A percentile compares a stretch with the other conserved stretches of the same genome.
Conservation (phyloP, 805 yeast species). For the Wickerhamiella sorbophila region DNA sequence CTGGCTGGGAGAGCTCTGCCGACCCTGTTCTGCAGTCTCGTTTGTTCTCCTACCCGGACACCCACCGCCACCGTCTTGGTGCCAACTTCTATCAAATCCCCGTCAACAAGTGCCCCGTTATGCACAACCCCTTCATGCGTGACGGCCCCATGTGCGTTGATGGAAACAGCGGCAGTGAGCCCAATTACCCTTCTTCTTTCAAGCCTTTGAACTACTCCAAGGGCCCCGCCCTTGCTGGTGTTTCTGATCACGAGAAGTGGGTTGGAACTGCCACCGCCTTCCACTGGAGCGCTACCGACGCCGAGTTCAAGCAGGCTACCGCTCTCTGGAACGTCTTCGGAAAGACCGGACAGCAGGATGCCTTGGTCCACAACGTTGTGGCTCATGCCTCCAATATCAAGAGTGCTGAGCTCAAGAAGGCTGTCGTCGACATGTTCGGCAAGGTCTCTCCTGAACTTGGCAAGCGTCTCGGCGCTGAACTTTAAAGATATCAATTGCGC, state of each 20-base stretch:
- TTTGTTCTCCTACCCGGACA: slow-evolving; percentile 61
- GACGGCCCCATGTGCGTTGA: slow-evolving; percentile 45
- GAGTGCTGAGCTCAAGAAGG: slow-evolving; percentile 53
- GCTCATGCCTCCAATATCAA: slow-evolving; percentile 55
- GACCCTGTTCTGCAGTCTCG: slow-evolving; percentile 70
- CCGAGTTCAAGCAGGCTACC: slow-evolving; percentile 67
- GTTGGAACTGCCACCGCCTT: slow-evolving; percentile 67
- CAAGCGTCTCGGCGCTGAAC: slow-evolving; percentile 29
- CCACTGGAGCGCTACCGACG: slow-evolving; percentile 64
- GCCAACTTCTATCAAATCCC: slow-evolving; percentile 53
- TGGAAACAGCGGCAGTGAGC: slow-evolving; percentile 35
- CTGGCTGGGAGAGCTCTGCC: slow-evolving; percentile 61
- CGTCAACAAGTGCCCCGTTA: slow-evolving; percentile 44
- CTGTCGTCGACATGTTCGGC: slow-evolving; percentile 60
- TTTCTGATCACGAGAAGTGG: slow-evolving; percentile 59
- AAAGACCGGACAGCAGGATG: slow-evolving; percentile 67
- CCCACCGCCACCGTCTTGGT: slow-evolving; percentile 66
- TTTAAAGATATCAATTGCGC: too few relatives aligned
- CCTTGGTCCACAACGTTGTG: slow-evolving; percentile 73
- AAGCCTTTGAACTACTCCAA: slow-evolving; percentile 24
- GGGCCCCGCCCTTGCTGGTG: not conserved
- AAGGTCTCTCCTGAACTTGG: slow-evolving; percentile 62
- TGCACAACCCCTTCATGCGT: slow-evolving; percentile 35
- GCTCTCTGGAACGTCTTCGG: slow-evolving; percentile 67
- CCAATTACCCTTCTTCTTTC: slow-evolving; percentile 36